Conservation (phyloP, 1,284 basidiomycete genomes). For the Irpex lacteus region DNA sequence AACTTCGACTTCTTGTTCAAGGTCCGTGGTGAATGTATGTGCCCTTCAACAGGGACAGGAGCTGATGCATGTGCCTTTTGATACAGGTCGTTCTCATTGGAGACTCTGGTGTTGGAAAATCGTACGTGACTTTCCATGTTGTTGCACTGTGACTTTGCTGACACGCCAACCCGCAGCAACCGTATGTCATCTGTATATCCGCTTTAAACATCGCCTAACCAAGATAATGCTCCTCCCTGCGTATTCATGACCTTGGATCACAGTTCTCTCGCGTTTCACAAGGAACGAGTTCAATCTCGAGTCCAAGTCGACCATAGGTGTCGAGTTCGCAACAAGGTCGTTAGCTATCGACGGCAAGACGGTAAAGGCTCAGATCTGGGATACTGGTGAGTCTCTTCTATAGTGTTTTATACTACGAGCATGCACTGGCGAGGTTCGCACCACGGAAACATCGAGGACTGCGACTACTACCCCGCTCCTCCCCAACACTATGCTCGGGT, state of each 20-base stretch:
- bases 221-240: background rate
- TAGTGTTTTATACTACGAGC: background rate
- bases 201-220: background rate
- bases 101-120: conserved; percentile 99
- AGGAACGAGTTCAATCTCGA: conserved; percentile 99
- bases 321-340: conserved; percentile 97
- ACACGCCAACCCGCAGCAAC: conserved; percentile 28
- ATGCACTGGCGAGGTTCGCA: background rate
- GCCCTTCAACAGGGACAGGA: background rate
- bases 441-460: background rate
- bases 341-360: conserved; percentile 96
- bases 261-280: conserved; percentile 94
- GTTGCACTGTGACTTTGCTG: background rate
- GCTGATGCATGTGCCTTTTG: conserved; percentile 7
- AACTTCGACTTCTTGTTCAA: conserved; percentile 97
- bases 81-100: conserved; percentile 93
- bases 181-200: conserved; percentile 19
- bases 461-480: background rate
- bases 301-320: conserved; percentile 98
- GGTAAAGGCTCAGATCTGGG: conserved; percentile 99
- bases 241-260: conserved; percentile 5
- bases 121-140: conserved; percentile 49
- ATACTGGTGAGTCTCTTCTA: conserved; percentile 69
- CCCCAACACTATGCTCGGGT: background rate
- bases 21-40: conserved; percentile 41